These are phyloP conservation scores for Eucalyptus curtisii DNA, from an alignment of 345 rosid genomes.

Conservation along the genomic window DNA sequence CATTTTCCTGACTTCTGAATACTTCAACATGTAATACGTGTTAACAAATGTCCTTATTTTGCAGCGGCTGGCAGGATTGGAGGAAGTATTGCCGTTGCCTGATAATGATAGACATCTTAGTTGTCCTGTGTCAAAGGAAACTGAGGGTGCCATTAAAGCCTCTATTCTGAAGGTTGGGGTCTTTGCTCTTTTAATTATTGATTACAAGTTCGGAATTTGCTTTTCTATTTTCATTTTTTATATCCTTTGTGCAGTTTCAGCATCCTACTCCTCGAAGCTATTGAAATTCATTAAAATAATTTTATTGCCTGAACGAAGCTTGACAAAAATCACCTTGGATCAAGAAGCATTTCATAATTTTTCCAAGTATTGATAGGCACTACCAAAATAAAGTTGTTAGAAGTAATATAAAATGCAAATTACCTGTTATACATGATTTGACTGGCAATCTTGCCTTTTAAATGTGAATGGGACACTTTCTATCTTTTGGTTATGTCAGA, in stretches of 20 bases:
- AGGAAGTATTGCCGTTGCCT: slow-evolving; percentile 56
- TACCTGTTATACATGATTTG: background rate
- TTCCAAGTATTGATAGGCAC: background rate
- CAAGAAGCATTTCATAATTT: background rate
- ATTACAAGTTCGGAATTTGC: background rate
- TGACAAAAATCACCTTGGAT: background rate
- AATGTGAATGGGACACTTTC: background rate
- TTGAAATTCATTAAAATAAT: background rate
- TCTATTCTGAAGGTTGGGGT: slow-evolving; percentile 39
- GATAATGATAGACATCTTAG: slow-evolving; percentile 24
- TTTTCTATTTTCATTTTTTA: background rate
- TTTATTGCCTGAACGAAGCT: background rate
- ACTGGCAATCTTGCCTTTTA: background rate
- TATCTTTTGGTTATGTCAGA: background rate
- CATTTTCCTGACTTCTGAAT: background rate
- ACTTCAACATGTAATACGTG: background rate
- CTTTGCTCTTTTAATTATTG: background rate
- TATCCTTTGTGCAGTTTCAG: background rate
- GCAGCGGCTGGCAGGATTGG: slow-evolving; percentile 79
- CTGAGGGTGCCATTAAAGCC: slow-evolving; percentile 43
- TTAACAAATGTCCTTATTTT: slow-evolving; percentile 1
- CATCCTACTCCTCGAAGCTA: background rate
- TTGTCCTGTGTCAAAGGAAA: slow-evolving; percentile 38
- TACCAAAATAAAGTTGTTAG: background rate
- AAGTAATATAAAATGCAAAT: background rate